Evolutionary conservation across 2,329 filamentous ascomycete genomes (phyloP), one percentile per base, ranked within the genome.

Genomic region (Dactylellina cionopaga): DNA sequence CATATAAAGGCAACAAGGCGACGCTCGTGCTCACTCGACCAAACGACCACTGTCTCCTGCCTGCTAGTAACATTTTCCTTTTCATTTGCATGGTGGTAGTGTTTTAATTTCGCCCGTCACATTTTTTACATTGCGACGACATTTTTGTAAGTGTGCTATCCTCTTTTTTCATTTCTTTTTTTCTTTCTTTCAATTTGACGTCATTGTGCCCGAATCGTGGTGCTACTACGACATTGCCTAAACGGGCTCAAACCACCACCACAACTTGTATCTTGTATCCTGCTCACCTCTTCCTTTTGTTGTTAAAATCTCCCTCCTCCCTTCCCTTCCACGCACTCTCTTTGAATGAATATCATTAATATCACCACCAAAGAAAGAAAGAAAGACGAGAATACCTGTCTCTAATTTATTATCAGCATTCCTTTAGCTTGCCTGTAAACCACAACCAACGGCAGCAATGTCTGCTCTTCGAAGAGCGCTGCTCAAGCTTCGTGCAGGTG

Each of bases 391-490:
- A 44, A 22, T 11, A 17, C 13, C 6, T 27, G 15, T 44, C 11
- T 52, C 47, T 52, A 52, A 52, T 52, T 52, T n/a, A 35, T 24
- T 13, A n/a, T n/a, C n/a, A 39, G 17, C 35, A n/a, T 15, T 39
- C 17, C 11, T n/a, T 39, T 39, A 33, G 31, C 31, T 13, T 3
- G 5, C 13, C 19, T 22, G 3, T 22, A 46, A 3, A 35, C 9
- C 25, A 24, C 37, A 35, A 56, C 4, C n/a, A 58, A 27, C 58
- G 37, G 35, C 66, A 71, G 68, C 35, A 46, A 72, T 72, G 68
- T 72, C 68, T 43, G 68, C 59, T 39, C 68, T 72, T 31, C 46
- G 68, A 55, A 72, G 44, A 55, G 68, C 68, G 25, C 59, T 72
- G n/a, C 59, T 60, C 46, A 72, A 72, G 52, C 37, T 72, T 54